Evolutionary conservation across 1,139 yeast species (phyloP).

Genomic region (Lodderomyces jiufengensis): DNA sequence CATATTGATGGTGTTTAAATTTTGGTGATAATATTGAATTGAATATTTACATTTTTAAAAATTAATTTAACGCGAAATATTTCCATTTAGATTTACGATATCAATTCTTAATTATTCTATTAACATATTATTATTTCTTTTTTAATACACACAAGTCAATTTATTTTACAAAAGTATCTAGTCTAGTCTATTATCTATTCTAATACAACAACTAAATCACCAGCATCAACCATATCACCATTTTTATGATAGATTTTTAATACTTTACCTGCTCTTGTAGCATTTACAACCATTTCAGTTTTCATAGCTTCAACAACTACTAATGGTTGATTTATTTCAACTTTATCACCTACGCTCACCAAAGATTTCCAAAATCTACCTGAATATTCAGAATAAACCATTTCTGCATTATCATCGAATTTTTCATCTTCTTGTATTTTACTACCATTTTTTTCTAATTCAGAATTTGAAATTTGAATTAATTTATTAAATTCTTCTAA

Average conservation of each 20-base stretch:
- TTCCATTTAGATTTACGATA: too few species aligned
- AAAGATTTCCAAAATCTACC: conserved; percentile 96
- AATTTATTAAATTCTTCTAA: conserved; percentile 78
- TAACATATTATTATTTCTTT: too few species aligned
- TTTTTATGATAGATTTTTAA: conserved; percentile 71
- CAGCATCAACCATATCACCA: conserved; percentile 96
- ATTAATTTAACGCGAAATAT: too few species aligned
- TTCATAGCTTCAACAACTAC: conserved; percentile 97
- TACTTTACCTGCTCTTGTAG: conserved; percentile 75
- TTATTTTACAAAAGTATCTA: too few species aligned
- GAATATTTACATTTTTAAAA: too few species aligned
- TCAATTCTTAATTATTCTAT: too few species aligned
- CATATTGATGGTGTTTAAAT: conserved; percentile 3
- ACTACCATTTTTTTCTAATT: conserved; percentile 51
- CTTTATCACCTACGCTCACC: conserved; percentile 75
- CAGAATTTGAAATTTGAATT: conserved; percentile 80
- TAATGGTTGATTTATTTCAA: conserved; percentile 71
- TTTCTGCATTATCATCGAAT: conserved; percentile 70
- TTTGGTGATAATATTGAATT: too few species aligned
- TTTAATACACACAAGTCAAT: too few species aligned
- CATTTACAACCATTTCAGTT: conserved; percentile 87
- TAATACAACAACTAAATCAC: conserved; percentile 84
- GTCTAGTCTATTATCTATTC: conserved; percentile 22
- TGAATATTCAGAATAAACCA: conserved; percentile 89
- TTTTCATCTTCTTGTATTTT: conserved; percentile 41